Evolutionary conservation across 129 eudicot species (phyloP), one percentile per base, ranked within the genome.

Genomic region (Saussurea involucrata): DNA sequence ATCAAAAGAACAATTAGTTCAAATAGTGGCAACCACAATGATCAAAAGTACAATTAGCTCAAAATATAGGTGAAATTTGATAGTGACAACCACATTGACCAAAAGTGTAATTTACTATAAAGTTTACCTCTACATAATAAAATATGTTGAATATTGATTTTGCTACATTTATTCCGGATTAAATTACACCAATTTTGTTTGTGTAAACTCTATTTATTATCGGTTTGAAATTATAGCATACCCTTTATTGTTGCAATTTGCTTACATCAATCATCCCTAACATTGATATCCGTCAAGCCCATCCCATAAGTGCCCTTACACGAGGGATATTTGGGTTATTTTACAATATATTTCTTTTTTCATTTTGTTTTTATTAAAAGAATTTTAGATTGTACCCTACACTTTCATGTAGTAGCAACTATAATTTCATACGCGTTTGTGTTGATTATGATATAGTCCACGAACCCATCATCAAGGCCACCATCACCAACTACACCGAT

Each of bases 401-500:
- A 53, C 22, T 53, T 53, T 53, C 24, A 5, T 53, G 5, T 53
- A 53, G 3, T n/a, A 53, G 61, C 22, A 53, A 53, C 22, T n/a
- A 17, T 53, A 53, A 7, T 8, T n/a, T 53, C 61, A 4, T 53
- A 53, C n/a, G 18, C n/a, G 22, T 53, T 53, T 53, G 61, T 53
- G 5, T 53, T 53, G 61, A 53, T n/a, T 53, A 6, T 53, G 22
- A 53, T 53, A 12, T 49, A 67, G 81, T 68, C 81, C 17, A 53
- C 76, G 17, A 80, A 55, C 63, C 77, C 65, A 29, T 40, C 80
- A 58, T 78, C 83, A 21, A 72, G 69, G 66, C 71, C 82, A 24
- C 57, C 72, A 31, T 80, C 87, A n/a, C 86, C 88, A 67, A 44
- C 81, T 21, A 84, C 84, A 61, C 71, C 82, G 20, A 12, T 75